Base-by-base conservation (phyloP, 805 yeast genomes). In the Yarrowia sp. region DNA sequence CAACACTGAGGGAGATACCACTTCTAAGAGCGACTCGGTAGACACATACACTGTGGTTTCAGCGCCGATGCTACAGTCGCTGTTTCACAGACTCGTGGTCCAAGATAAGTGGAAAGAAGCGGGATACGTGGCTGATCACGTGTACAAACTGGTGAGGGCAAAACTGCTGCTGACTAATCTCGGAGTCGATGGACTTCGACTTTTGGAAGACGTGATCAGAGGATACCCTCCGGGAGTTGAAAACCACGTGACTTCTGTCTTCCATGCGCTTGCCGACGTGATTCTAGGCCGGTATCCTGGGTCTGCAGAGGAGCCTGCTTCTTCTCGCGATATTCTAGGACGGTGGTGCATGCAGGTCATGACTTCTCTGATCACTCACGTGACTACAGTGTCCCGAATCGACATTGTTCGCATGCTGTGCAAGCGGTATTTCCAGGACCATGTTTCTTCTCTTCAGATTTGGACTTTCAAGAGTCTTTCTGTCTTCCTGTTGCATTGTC, bases 101-200 rank as follows among this genome's bases (percentile, higher is more conserved):
- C 64, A 58, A 8, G 47, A 58, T 17, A 58, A 58, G 14, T 58
- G 64, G 64, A 58, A 34, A 17, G 64, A 58, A 12, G 64, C 64
- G 1, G 40, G 50, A 2, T 43, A 42, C 19, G 64, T 58, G 64
- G 64, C 64, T 2, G 64, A 43, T 14, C 64, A 58, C 50, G 64
- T 58, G 30, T 58, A 58, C 50, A 58, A 58, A 2, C 64, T 58
- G 12, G 64, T 58, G 30, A 39, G 64, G 4, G 50, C 50, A 5
- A 58, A 58, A 17, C 33, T 42, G 64, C 50, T 58, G 33, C 50
- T 58, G 24, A 58, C 64, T 12, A 58, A 58, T 30, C 40, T 58
- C 3, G 64, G 64, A n/a, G 50, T 58, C 1, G 64, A 58, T 17
- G 64, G 64, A 19, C 30, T 58, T 15, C 12, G 64, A 13, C 50